phyloP scores from a whole-genome alignment of 2,329 filamentous ascomycete species.

The Chaetomiaceae sp. region DNA sequence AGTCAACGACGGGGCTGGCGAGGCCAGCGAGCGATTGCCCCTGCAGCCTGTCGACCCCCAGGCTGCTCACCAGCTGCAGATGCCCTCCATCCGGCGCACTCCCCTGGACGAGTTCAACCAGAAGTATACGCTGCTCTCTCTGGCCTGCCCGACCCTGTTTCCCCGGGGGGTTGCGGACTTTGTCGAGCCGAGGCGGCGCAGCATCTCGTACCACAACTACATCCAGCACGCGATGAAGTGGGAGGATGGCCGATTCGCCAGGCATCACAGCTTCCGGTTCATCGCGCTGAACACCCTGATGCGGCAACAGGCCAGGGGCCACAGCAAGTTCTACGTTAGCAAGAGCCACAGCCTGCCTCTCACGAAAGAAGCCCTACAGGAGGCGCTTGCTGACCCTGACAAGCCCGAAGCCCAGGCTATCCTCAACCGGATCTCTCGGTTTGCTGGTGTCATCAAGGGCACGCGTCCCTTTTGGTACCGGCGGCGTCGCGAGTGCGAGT shows the following conservation, averaged over 20 bases:
- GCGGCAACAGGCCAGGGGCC: not conserved
- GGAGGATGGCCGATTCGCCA: not conserved
- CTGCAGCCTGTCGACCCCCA: not conserved
- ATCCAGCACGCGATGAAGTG: not conserved
- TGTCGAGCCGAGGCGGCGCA: not conserved
- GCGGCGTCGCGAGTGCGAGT: conserved; percentile 1
- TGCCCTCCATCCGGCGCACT: too few species aligned
- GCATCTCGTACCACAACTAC: not conserved
- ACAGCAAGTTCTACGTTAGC: not conserved
- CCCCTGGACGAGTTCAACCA: too few species aligned
- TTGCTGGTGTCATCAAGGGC: too few species aligned
- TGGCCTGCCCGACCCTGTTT: not conserved
- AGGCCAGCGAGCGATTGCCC: not conserved
- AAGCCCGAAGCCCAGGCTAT: not conserved
- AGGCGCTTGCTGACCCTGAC: not conserved
- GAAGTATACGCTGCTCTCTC: too few species aligned
- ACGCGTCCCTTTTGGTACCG: not conserved
- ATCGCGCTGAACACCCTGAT: not conserved
- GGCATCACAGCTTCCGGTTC: not conserved
- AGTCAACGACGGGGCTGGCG: not conserved
- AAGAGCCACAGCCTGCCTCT: not conserved
- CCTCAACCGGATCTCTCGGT: too few species aligned
- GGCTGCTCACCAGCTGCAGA: not conserved
- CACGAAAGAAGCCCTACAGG: not conserved
- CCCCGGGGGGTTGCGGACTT: not conserved